phyloP scores from a whole-genome alignment of 2,329 filamentous ascomycete genomes.

The Stagonosporopsis cucurbitacearum region DNA sequence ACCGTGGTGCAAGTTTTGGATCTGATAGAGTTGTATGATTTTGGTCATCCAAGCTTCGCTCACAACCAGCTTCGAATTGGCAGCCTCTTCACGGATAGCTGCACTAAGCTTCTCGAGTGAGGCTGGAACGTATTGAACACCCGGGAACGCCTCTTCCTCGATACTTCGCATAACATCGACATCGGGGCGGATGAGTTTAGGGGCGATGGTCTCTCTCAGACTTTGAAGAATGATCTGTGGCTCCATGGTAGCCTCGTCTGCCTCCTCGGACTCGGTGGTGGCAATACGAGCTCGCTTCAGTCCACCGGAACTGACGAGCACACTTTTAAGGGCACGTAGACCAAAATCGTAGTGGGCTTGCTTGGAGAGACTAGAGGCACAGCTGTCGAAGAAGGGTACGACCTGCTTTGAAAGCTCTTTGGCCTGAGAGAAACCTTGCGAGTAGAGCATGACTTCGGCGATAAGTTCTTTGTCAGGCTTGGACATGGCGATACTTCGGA shows the following conservation, averaged over 20 bases:
- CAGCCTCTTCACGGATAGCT: conserved; percentile 82
- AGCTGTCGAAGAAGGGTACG: conserved; percentile 97
- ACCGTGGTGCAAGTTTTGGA: conserved; percentile 96
- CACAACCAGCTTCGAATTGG: conserved; percentile 84
- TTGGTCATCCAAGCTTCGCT: conserved; percentile 98
- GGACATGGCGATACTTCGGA: conserved; percentile 99
- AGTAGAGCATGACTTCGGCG: conserved; percentile 99
- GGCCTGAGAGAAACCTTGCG: conserved; percentile 96
- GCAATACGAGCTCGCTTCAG: conserved; percentile 85
- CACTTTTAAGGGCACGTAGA: conserved; percentile 95
- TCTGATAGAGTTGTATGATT: conserved; percentile 94
- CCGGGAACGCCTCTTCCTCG: conserved; percentile 86
- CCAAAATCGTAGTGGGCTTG: conserved; percentile 99
- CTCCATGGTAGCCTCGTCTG: conserved; percentile 78
- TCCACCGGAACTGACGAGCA: conserved; percentile 95
- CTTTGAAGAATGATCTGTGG: conserved; percentile 99
- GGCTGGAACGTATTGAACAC: conserved; percentile 89
- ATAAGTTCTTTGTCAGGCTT: conserved; percentile 99
- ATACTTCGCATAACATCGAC: conserved; percentile 86
- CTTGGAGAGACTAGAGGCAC: conserved; percentile 80
- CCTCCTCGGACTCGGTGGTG: conserved; percentile 59
- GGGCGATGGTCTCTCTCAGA: conserved; percentile 96
- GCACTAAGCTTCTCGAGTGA: conserved; percentile 79
- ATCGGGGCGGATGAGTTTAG: conserved; percentile 92
- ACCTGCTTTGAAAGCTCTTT: conserved; percentile 93